Evolutionary conservation across 169 alveolate genomes (phyloP), one percentile per base, ranked within the genome.

Genomic region (Plasmodium gonderi): DNA sequence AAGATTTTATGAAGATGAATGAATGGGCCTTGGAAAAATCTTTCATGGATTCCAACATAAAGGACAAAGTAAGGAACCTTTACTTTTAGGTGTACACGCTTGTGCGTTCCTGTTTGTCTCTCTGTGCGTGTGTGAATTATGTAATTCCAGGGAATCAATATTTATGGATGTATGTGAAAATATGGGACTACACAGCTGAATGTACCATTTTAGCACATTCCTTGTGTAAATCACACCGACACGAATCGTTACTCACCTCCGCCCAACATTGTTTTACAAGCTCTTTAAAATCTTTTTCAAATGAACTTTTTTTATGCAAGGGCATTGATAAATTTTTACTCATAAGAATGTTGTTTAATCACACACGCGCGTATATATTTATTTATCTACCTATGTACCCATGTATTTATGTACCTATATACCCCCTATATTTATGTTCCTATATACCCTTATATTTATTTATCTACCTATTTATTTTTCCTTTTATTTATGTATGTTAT

Each of bases 1-100:
- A 51, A 44, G 95, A 92, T 26, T 92, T 92, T 68, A 85, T 92
- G 92, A 82, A 64, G 54, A 92, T 92, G 95, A 92, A 92, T 44
- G 60, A 80, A 2, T 92, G 95, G 95, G 95, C 95, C 11, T 42
- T 92, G 36, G 93, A 92, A 74, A 92, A 92, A 64, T 92, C 95
- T 20, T 92, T 92, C 68, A 68, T 92, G 44, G 79, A 54, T 69
- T 42, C n/a, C 0, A 64, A 77, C 2, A 68, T 79, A 5, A 92
- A 92, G 51, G 51, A 45, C 31, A 76, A 69, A n/a, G 42, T 92
- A 49, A 82, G 69, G 60, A 64, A 29, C 0, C 44, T 83, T n/a
- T 82, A 92, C 89, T 92, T 92, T 77, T 91, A 81, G 36, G 38
- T 40, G 29, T 60, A 14, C 38, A 23, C 64, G n/a, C n/a, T n/a